phyloP scores from a whole-genome alignment of 1,284 basidiomycete genomes.

The Pseudozyma tsukubaensis region DNA sequence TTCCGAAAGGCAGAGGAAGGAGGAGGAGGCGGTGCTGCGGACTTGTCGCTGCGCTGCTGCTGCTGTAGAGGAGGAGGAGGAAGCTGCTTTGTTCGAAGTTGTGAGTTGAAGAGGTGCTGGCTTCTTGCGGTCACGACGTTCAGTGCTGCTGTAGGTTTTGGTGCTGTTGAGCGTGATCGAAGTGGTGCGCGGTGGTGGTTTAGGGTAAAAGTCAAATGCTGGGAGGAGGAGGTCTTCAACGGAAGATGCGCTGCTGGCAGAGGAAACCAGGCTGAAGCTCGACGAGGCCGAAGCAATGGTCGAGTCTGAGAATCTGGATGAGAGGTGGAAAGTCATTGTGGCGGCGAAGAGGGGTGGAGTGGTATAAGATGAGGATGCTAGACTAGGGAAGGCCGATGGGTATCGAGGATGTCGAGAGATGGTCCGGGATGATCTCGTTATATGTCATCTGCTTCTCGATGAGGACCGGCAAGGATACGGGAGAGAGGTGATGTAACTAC shows the following conservation, averaged over 20 bases:
- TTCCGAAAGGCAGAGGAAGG: conserved; percentile 4
- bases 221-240: conserved; percentile 27
- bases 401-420: conserved; percentile 5
- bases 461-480: background rate
- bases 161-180: conserved; percentile 42
- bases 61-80: background rate
- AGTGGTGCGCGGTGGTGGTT: conserved; percentile 39
- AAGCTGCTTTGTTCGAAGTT: background rate
- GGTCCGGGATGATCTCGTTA: conserved; percentile 6
- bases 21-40: too few species aligned
- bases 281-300: conserved; percentile 37
- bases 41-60: too few species aligned
- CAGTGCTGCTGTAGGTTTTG: conserved; percentile 11
- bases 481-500: background rate
- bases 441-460: conserved; percentile 10
- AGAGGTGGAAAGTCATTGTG: conserved; percentile 18
- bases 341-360: background rate
- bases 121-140: conserved; percentile 25
- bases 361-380: background rate
- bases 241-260: conserved; percentile 28
- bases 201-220: conserved; percentile 20
- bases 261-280: conserved; percentile 25
- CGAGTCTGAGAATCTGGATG: conserved; percentile 43
- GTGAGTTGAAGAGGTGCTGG: conserved; percentile 22
- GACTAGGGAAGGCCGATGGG: background rate